phyloP scores from a whole-genome alignment of 2,329 filamentous ascomycete species.

The Trichoderma sp. region DNA sequence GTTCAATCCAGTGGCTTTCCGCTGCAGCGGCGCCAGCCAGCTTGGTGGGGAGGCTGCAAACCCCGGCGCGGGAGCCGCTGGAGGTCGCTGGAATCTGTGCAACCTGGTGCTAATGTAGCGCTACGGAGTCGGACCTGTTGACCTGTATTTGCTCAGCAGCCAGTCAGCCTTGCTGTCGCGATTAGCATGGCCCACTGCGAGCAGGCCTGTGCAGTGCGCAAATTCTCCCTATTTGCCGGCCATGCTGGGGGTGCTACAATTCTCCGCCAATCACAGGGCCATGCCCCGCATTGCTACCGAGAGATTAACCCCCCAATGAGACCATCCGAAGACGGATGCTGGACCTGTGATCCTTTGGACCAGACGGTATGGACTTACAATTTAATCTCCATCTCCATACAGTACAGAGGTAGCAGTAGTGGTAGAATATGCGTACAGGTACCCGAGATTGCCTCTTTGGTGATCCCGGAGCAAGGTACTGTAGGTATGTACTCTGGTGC shows the following conservation, averaged over 20 bases:
- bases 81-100: background rate
- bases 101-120: background rate
- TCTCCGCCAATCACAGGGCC: conserved; percentile 20
- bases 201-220: background rate
- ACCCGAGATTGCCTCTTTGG: background rate
- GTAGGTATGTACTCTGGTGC: background rate
- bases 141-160: background rate
- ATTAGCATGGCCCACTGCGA: background rate
- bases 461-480: too few species aligned
- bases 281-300: conserved; percentile 3
- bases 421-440: background rate
- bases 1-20: background rate
- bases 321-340: background rate
- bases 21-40: background rate
- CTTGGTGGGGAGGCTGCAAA: conserved; percentile 12
- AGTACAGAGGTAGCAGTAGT: background rate
- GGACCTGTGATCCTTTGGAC: background rate
- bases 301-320: conserved; percentile 20
- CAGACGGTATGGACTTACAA: background rate
- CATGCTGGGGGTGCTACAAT: background rate
- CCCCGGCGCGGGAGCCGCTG: conserved; percentile 17
- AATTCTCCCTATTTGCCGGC: conserved; percentile 22
- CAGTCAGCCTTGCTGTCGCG: conserved; percentile 3
- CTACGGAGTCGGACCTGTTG: background rate
- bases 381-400: background rate